Conservation (phyloP, 257 asterid genomes). For the Capsicum baccatum region DNA sequence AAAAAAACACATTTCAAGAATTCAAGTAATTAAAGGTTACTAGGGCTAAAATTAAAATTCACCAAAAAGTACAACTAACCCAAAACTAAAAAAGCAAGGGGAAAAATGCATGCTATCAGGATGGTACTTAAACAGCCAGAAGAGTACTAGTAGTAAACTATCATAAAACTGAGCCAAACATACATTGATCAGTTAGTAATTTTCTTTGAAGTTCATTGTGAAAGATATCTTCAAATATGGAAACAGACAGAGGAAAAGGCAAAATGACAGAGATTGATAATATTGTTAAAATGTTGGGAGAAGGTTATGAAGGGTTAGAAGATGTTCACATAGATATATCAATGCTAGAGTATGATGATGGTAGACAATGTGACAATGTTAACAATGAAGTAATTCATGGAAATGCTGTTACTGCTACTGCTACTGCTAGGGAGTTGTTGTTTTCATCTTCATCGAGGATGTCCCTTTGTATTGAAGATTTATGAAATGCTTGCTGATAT, state of each 20-base stretch:
- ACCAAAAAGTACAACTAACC: background rate
- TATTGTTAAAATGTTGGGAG: conserved; percentile 1
- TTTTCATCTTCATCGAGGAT: conserved; percentile 30
- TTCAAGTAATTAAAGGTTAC: background rate
- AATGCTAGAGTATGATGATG: conserved; percentile 17
- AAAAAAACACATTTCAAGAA: background rate
- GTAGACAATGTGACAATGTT: background rate
- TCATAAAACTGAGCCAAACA: too few relatives aligned
- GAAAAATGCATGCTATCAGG: background rate
- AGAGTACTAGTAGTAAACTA: background rate
- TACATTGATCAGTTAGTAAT: too few relatives aligned
- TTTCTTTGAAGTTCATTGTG: background rate
- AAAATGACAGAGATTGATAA: conserved; percentile 1
- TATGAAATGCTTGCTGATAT: conserved; percentile 50
- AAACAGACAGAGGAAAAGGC: conserved; percentile 29
- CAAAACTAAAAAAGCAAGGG: background rate
- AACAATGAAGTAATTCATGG: conserved; percentile 3
- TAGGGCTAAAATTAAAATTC: background rate
- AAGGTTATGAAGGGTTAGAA: conserved; percentile 15
- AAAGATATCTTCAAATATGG: conserved; percentile 35
- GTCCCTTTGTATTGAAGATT: conserved; percentile 52
- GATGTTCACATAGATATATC: conserved; percentile 1
- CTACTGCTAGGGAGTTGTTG: background rate
- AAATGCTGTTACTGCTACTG: background rate
- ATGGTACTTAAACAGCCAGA: background rate